Percentiles rank a stretch among this genome's conserved stretches.
Evolutionary conservation across 1,139 yeast species (phyloP).

Genomic region (Martiniozyma asiatica): DNA sequence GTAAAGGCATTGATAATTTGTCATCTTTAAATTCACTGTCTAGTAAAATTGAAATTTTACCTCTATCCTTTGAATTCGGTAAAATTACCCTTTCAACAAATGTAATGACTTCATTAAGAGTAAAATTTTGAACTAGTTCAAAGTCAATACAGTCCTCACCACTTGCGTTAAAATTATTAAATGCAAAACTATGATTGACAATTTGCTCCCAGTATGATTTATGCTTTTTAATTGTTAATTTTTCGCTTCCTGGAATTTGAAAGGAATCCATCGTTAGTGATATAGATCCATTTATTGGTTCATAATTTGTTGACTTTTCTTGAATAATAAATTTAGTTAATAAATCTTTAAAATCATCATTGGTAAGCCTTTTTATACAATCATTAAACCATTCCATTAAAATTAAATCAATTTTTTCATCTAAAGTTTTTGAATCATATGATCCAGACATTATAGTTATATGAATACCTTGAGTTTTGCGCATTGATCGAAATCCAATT

Average conservation of each 20-base stretch:
- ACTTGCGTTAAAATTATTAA: constrained; percentile 20
- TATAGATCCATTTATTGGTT: constrained; percentile 25
- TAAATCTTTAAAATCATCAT: constrained; percentile 25
- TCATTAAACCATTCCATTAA: constrained; percentile 27
- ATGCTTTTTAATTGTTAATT: constrained; percentile 28
- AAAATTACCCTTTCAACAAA: constrained; percentile 28
- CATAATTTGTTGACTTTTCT: constrained; percentile 12
- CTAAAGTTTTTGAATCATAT: constrained; percentile 26
- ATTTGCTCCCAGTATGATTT: constrained; percentile 38
- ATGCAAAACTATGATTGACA: constrained; percentile 28
- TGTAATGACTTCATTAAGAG: constrained; percentile 22
- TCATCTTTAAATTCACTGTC: constrained; percentile 24
- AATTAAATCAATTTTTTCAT: constrained; percentile 34
- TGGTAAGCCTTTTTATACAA: constrained; percentile 19
- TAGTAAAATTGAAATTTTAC: constrained; percentile 30
- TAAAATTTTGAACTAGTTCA: constrained; percentile 19
- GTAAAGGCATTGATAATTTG: constrained; percentile 25
- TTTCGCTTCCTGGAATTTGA: constrained; percentile 18
- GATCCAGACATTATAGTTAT: constrained; percentile 40
- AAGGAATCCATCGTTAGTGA: constrained; percentile 28
- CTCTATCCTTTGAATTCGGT: constrained; percentile 25
- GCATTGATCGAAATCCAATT: constrained; percentile 40
- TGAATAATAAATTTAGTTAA: constrained; percentile 27
- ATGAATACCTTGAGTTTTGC: constrained; percentile 44
- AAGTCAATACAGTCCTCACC: constrained; percentile 28